A percentile compares a stretch with the other conserved stretches of the same genome.
Conservation (phyloP, 257 asterid genomes). For the Nicotiana noctiflora region DNA sequence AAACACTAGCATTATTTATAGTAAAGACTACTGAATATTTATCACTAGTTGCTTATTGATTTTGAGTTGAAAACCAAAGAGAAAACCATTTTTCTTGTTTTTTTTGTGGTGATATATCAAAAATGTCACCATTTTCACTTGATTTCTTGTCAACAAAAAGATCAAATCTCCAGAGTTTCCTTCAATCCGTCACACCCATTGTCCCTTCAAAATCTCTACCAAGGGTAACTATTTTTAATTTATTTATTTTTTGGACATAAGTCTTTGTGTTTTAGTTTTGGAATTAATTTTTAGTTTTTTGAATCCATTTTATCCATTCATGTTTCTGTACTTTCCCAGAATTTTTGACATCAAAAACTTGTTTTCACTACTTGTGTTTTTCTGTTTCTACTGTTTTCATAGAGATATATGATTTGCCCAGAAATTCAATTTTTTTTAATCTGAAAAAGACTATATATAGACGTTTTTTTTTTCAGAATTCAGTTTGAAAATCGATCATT, state of each 20-base stretch:
- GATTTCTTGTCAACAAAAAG: background rate
- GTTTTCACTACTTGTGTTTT: background rate
- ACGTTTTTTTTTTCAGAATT: background rate
- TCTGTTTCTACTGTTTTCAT: too few relatives aligned
- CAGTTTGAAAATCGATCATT: background rate
- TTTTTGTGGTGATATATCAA: background rate
- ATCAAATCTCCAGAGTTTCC: conserved; percentile 20
- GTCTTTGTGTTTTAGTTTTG: background rate
- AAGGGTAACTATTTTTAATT: conserved; percentile 3
- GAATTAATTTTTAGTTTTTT: background rate
- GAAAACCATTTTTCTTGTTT: too few relatives aligned
- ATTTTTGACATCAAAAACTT: too few relatives aligned
- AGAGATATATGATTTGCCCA: background rate
- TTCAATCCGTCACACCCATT: conserved; percentile 17
- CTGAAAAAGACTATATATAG: background rate
- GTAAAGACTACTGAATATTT: background rate
- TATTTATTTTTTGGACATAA: background rate
- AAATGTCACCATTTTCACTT: conserved; percentile 1
- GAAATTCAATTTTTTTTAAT: background rate
- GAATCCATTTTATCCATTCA: background rate
- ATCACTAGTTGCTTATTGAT: background rate
- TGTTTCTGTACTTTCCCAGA: background rate
- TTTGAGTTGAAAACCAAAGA: background rate
- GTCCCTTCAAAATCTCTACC: conserved; percentile 15
- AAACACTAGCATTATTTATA: background rate